Evolutionary conservation across 768 basidiomycete species (phyloP).

Genomic region (Suillus plorans): DNA sequence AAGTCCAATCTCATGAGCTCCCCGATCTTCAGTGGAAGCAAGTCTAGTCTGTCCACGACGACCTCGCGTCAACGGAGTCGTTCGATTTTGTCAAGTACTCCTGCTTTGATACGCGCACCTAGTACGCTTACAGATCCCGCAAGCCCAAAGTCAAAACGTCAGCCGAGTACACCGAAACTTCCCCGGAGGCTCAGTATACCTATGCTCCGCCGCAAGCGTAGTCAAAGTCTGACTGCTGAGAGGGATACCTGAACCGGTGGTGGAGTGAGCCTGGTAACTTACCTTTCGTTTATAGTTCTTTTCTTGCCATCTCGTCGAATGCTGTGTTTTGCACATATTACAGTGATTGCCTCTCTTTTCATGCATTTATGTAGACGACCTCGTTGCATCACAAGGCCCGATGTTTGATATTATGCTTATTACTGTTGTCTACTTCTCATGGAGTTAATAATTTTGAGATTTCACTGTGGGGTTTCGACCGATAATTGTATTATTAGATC

Average conservation of each 20-base stretch:
- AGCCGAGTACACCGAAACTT: slow-evolving; percentile 18
- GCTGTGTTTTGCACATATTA: neutral
- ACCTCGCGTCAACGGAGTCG: slow-evolving; percentile 18
- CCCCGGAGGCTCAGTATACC: slow-evolving; percentile 30
- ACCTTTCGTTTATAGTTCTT: neutral
- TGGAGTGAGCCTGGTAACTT: too few species aligned
- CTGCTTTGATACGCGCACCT: slow-evolving; percentile 2
- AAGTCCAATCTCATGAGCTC: slow-evolving; percentile 10
- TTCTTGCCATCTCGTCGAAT: neutral
- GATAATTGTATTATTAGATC: neutral
- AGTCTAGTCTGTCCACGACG: neutral
- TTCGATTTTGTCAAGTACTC: slow-evolving; percentile 19
- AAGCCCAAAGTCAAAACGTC: slow-evolving; percentile 11
- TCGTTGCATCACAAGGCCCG: neutral
- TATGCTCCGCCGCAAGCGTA: slow-evolving; percentile 28
- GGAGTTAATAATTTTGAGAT: neutral
- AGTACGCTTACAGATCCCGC: slow-evolving; percentile 1
- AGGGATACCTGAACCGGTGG: neutral
- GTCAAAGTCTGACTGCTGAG: neutral
- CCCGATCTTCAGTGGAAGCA: neutral
- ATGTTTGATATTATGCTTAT: neutral
- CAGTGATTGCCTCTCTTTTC: neutral
- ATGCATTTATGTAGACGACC: neutral
- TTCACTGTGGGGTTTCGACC: neutral
- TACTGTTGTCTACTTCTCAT: neutral